Evolutionary conservation across 306 rosid genomes (phyloP).

Genomic region (Cucumis sativus): DNA sequence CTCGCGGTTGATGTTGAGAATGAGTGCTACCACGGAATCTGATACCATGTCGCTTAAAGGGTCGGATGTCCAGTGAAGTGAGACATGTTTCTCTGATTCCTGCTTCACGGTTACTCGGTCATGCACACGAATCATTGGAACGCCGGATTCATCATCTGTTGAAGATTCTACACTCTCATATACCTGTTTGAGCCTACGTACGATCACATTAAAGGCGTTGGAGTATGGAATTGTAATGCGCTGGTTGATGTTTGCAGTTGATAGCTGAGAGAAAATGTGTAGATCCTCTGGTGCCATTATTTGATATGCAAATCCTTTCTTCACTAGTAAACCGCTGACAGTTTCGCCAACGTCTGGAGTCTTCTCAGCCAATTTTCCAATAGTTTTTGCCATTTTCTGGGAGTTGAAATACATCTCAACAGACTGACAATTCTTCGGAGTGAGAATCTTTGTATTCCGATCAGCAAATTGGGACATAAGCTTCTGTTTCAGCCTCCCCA

Average conservation of each 20-base stretch:
- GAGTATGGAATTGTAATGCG: constrained; percentile 77
- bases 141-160: constrained; percentile 67
- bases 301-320: constrained; percentile 87
- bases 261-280: constrained; percentile 80
- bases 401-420: constrained; percentile 90
- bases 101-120: constrained; percentile 65
- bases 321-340: constrained; percentile 72
- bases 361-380: constrained; percentile 73
- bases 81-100: constrained; percentile 70
- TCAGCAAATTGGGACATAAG: constrained; percentile 66
- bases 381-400: constrained; percentile 87
- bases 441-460: constrained; percentile 68
- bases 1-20: constrained; percentile 61
- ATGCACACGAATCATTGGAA: constrained; percentile 53
- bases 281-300: constrained; percentile 93
- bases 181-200: constrained; percentile 59
- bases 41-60: constrained; percentile 89
- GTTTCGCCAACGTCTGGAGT: constrained; percentile 60
- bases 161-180: constrained; percentile 68
- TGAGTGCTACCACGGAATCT: constrained; percentile 69
- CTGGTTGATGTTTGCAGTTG: constrained; percentile 67
- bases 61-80: constrained; percentile 84
- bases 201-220: constrained; percentile 47
- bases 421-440: constrained; percentile 88
- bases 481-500: constrained; percentile 97